phyloP scores from a whole-genome alignment of 768 basidiomycete genomes.

The Lyophyllum shimeji region DNA sequence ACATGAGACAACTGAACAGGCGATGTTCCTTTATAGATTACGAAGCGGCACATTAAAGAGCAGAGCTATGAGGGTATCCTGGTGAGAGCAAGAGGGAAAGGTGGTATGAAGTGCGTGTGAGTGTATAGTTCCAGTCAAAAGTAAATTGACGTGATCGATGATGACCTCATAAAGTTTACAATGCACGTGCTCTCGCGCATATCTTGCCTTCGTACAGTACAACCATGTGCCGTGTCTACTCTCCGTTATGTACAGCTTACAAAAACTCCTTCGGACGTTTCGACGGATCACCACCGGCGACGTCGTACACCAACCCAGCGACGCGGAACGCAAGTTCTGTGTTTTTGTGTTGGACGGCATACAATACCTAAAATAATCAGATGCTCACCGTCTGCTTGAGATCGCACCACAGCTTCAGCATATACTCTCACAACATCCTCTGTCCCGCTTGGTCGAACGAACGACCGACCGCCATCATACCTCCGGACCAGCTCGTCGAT shows the following conservation, averaged over 20 bases:
- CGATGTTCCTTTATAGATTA: slow-evolving; percentile 94
- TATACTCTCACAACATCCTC: slow-evolving; percentile 98
- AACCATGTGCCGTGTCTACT: too few relatives aligned
- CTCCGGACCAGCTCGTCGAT: slow-evolving; percentile 80
- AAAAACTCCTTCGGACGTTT: slow-evolving; percentile 80
- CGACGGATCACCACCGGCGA: slow-evolving; percentile 74
- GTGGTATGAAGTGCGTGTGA: background rate
- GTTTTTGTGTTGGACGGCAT: background rate
- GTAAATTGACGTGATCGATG: background rate
- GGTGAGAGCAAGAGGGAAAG: background rate
- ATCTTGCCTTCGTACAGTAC: background rate
- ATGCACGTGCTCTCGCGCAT: slow-evolving; percentile 32
- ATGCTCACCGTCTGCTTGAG: slow-evolving; percentile 75
- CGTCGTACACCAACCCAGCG: slow-evolving; percentile 83
- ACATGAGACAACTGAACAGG: slow-evolving; percentile 92
- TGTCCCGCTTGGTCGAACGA: slow-evolving; percentile 96
- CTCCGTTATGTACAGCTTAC: slow-evolving; percentile 34
- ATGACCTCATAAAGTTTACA: slow-evolving; percentile 5
- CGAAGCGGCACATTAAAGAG: slow-evolving; percentile 77
- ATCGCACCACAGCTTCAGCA: slow-evolving; percentile 78
- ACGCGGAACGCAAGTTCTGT: slow-evolving; percentile 84
- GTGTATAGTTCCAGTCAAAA: background rate
- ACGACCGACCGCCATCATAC: slow-evolving; percentile 84
- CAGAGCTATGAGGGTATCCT: background rate
- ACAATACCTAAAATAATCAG: background rate